Conservation (phyloP, 345 rosid genomes). For the Gynandropsis gynandra region DNA sequence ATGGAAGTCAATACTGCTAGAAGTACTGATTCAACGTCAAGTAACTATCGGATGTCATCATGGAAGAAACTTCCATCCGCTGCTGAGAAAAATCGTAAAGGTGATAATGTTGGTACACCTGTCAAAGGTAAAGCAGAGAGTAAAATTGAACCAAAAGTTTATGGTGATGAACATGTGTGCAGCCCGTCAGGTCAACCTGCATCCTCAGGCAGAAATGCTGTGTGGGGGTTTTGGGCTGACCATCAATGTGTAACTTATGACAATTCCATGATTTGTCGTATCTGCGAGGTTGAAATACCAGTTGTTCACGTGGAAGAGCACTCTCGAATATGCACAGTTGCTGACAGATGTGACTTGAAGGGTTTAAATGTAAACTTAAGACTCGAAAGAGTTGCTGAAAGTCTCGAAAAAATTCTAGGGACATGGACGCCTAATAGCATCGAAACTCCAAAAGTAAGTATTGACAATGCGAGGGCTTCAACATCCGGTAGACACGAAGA, state of each 20-base stretch:
- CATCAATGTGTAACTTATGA: constrained; percentile 56
- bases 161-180: constrained; percentile 36
- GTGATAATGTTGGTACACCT: constrained; percentile 39
- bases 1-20: constrained; percentile 57
- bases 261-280: constrained; percentile 90
- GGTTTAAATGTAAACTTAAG: constrained; percentile 72
- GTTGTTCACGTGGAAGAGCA: constrained; percentile 96
- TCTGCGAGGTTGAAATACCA: constrained; percentile 99
- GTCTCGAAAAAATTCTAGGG: constrained; percentile 72
- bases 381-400: constrained; percentile 84
- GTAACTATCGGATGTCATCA: constrained; percentile 83
- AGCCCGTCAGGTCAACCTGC: constrained; percentile 46
- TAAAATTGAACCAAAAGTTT: constrained; percentile 37
- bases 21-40: constrained; percentile 67
- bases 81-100: constrained; percentile 55
- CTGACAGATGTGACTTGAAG: constrained; percentile 96
- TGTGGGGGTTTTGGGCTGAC: constrained; percentile 70
- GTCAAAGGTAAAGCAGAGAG: constrained; percentile 42
- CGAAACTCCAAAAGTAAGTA: constrained; percentile 46
- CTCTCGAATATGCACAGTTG: constrained; percentile 85
- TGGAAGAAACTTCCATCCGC: constrained; percentile 94
- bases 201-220: constrained; percentile 39
- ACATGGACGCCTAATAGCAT: constrained; percentile 80
- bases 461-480: constrained; percentile 33
- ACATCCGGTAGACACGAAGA: constrained; percentile 37